These are phyloP conservation scores for Xylariales sp. DNA, from an alignment of 2,329 filamentous ascomycete genomes.

Conservation along the genomic window DNA sequence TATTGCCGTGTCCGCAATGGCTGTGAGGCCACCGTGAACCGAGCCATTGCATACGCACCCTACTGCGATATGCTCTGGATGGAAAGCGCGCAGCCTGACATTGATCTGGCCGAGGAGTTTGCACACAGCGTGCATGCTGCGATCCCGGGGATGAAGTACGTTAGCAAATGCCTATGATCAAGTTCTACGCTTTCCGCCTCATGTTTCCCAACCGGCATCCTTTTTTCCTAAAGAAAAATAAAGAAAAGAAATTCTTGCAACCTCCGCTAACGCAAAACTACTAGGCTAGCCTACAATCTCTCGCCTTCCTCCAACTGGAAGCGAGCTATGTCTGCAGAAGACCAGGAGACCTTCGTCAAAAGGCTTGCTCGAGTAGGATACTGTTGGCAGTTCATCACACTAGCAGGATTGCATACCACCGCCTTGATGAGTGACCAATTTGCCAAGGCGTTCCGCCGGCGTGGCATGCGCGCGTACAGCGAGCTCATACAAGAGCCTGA, in stretches of 20 bases:
- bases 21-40: conserved; percentile 85
- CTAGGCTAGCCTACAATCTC: conserved; percentile 96
- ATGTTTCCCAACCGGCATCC: background rate
- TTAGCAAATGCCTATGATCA: conserved; percentile 16
- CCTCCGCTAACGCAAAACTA: too few species aligned
- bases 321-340: conserved; percentile 81
- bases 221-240: background rate
- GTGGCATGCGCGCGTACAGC: conserved; percentile 94
- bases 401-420: conserved; percentile 92
- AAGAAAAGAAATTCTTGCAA: too few species aligned
- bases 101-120: conserved; percentile 85
- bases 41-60: conserved; percentile 85
- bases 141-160: conserved; percentile 93
- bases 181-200: too few species aligned
- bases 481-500: conserved; percentile 97
- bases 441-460: conserved; percentile 71
- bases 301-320: conserved; percentile 99
- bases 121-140: conserved; percentile 89
- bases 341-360: conserved; percentile 96
- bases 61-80: conserved; percentile 98
- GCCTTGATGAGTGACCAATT: conserved; percentile 90
- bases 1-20: conserved; percentile 92
- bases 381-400: conserved; percentile 99
- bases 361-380: conserved; percentile 85
- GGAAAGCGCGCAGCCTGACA: conserved; percentile 97